These are phyloP conservation scores for Ceratobasidium sp. DNA, from an alignment of 1,284 basidiomycete species.

Conservation along the genomic window DNA sequence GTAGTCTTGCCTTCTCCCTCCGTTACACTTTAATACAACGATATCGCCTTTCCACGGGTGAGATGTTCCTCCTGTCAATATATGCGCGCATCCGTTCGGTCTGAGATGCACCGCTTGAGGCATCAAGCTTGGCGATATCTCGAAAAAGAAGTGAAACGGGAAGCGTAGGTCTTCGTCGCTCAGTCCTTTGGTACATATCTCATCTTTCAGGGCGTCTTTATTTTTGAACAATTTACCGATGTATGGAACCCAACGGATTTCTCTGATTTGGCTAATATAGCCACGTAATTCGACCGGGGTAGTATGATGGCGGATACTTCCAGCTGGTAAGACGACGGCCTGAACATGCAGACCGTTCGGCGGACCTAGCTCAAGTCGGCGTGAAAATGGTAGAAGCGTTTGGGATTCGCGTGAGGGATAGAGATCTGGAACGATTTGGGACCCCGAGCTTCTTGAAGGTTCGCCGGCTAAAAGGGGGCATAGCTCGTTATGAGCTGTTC, in stretches of 20 bases:
- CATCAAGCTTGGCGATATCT: background rate
- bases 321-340: background rate
- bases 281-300: background rate
- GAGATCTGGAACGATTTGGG: background rate
- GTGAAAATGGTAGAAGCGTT: background rate
- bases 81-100: background rate
- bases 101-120: background rate
- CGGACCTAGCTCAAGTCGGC: background rate
- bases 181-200: background rate
- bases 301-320: background rate
- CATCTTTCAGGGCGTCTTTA: background rate
- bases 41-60: constrained; percentile 11
- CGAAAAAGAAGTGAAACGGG: constrained; percentile 15
- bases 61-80: background rate
- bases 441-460: background rate
- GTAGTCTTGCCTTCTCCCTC: constrained; percentile 11
- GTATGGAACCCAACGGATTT: background rate
- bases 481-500: background rate
- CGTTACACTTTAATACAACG: constrained; percentile 1
- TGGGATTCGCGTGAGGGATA: background rate
- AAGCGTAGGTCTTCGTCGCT: background rate
- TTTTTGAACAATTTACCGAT: background rate
- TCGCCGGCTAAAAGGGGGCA: background rate
- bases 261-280: background rate
- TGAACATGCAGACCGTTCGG: background rate